Conservation (phyloP, 2,329 filamentous ascomycete species). For the Gremmenia infestans region DNA sequence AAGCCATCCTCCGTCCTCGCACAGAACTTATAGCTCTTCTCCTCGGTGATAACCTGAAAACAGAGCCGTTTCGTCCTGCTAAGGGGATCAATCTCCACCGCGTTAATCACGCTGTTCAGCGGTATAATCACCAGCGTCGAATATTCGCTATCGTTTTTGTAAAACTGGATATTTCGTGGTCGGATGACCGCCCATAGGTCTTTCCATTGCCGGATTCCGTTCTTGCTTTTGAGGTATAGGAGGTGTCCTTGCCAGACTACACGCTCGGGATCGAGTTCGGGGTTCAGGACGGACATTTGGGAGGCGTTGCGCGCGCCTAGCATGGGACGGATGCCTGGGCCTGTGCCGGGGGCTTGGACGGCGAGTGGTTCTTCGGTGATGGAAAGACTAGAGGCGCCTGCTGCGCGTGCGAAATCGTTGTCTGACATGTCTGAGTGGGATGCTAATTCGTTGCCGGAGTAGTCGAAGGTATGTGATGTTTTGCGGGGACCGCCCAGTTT, state of each 20-base stretch:
- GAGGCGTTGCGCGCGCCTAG: conserved; percentile 50
- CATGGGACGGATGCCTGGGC: conserved; percentile 29
- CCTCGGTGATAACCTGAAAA: conserved; percentile 89
- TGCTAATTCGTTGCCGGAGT: conserved; percentile 64
- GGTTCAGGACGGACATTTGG: conserved; percentile 53
- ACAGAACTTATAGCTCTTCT: conserved; percentile 76
- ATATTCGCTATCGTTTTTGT: conserved; percentile 92
- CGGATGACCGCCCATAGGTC: conserved; percentile 89
- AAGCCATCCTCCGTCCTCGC: conserved; percentile 76
- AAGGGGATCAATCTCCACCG: conserved; percentile 85
- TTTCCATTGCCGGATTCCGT: conserved; percentile 89
- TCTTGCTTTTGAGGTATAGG: conserved; percentile 75
- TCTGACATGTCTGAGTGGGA: conserved; percentile 89
- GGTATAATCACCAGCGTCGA: conserved; percentile 77
- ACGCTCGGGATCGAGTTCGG: conserved; percentile 68
- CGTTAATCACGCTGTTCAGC: conserved; percentile 75
- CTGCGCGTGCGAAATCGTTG: conserved; percentile 42
- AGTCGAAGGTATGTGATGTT: conserved; percentile 58
- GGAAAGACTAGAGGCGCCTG: conserved; percentile 27
- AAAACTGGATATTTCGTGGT: conserved; percentile 77
- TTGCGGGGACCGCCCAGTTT: conserved; percentile 36
- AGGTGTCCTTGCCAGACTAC: conserved; percentile 94
- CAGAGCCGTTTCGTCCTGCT: conserved; percentile 81
- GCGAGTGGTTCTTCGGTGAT: conserved; percentile 29
- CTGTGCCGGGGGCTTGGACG: conserved; percentile 28